Percentiles rank a stretch among this genome's conserved stretches.
Conservation (phyloP, 2,329 filamentous ascomycete genomes). For the Aspergillus persii region DNA sequence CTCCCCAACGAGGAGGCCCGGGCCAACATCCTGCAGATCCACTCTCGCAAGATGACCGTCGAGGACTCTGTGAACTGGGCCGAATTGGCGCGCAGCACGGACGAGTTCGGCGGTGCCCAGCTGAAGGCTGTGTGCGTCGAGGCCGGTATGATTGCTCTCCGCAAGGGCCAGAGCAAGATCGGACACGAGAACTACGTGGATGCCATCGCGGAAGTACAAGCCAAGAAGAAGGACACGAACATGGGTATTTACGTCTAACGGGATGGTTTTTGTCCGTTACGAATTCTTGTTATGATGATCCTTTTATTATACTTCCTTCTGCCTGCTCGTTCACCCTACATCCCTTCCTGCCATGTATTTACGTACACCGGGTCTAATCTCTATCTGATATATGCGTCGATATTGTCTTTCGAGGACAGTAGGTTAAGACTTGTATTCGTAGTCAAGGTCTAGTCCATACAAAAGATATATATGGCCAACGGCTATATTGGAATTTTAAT, state of each 20-base stretch:
- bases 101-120: constrained; percentile 97
- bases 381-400: neutral
- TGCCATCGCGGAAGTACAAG: constrained; percentile 87
- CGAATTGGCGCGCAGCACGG: constrained; percentile 91
- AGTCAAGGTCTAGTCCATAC: too few relatives aligned
- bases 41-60: constrained; percentile 97
- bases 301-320: neutral
- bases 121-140: constrained; percentile 98
- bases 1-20: constrained; percentile 96
- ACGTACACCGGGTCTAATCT: neutral
- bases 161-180: constrained; percentile 93
- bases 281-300: neutral
- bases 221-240: constrained; percentile 81
- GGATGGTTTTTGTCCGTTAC: neutral
- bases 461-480: neutral
- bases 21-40: constrained; percentile 95
- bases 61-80: constrained; percentile 93
- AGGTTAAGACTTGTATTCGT: neutral
- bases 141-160: constrained; percentile 96
- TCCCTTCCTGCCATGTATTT: neutral
- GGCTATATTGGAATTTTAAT: neutral
- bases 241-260: constrained; percentile 45
- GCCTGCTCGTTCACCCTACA: neutral
- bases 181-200: constrained; percentile 98
- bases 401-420: neutral